Conservation (phyloP, 2,329 filamentous ascomycete species). For the Neonectria magnoliae region DNA sequence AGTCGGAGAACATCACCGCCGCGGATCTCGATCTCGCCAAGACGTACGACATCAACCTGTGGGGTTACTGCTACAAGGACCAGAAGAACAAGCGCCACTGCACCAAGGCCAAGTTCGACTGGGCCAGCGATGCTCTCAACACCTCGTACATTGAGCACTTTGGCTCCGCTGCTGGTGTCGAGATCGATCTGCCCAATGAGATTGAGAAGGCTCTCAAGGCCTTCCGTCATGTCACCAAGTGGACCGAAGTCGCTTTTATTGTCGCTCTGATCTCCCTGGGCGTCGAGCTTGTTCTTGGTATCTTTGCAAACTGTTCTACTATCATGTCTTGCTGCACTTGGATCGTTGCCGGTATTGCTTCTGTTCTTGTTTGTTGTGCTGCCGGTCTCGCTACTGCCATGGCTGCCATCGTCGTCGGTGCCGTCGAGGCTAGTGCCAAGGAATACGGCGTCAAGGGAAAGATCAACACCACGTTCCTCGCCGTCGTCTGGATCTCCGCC, state of each 20-base stretch:
- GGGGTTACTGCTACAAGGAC: constrained; percentile 82
- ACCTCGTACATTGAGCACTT: constrained; percentile 66
- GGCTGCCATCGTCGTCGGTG: constrained; percentile 73
- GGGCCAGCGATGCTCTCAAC: constrained; percentile 78
- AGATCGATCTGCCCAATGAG: constrained; percentile 73
- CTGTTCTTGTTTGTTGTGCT: constrained; percentile 65
- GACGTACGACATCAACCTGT: constrained; percentile 83
- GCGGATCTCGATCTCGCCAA: constrained; percentile 72
- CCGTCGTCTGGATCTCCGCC: constrained; percentile 80
- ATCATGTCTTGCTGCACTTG: constrained; percentile 85
- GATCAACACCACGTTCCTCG: constrained; percentile 76
- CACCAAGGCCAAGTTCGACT: constrained; percentile 77
- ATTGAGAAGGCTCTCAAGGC: constrained; percentile 74
- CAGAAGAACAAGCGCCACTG: constrained; percentile 69
- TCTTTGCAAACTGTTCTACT: constrained; percentile 85
- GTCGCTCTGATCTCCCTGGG: constrained; percentile 76
- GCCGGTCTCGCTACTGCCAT: constrained; percentile 80
- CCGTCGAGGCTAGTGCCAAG: constrained; percentile 63
- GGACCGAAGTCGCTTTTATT: constrained; percentile 85
- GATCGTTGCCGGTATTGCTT: constrained; percentile 74
- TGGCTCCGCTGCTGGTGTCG: constrained; percentile 57
- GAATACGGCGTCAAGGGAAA: constrained; percentile 75
- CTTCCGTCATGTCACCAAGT: constrained; percentile 79
- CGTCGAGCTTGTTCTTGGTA: constrained; percentile 78
- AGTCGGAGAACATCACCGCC: constrained; percentile 64